Conservation (phyloP, 805 yeast species). For the Candida coquimbonensis region DNA sequence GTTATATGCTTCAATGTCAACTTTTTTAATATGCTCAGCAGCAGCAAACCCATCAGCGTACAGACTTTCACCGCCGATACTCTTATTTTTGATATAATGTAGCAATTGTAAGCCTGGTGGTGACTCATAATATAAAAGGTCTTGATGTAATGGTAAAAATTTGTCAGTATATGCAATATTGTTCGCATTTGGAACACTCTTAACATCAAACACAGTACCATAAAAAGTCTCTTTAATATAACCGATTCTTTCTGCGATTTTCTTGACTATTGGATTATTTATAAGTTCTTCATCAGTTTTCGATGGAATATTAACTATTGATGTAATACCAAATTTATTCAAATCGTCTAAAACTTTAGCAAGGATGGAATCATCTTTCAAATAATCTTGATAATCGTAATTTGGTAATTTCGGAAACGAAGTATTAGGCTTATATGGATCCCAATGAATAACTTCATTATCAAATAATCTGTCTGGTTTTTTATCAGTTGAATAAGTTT, state of each 20-base stretch:
- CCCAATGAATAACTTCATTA: conserved; percentile 41
- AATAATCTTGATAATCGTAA: conserved; percentile 10
- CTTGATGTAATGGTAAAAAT: conserved; percentile 71
- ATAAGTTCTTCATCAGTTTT: conserved; percentile 22
- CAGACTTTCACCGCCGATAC: conserved; percentile 59
- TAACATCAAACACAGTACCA: conserved; percentile 66
- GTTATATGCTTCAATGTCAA: conserved; percentile 55
- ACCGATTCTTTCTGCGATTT: conserved; percentile 50
- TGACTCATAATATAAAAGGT: conserved; percentile 66
- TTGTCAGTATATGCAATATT: conserved; percentile 65
- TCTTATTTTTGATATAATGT: conserved; percentile 47
- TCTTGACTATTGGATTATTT: conserved; percentile 29
- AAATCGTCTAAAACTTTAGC: conserved; percentile 35
- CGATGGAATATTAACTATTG: conserved; percentile 49
- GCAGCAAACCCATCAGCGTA: conserved; percentile 69
- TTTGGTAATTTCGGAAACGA: conserved; percentile 11
- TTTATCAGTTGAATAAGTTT: conserved; percentile 31
- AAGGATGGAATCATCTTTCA: conserved; percentile 19
- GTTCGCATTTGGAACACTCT: conserved; percentile 42
- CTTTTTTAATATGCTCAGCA: conserved; percentile 44
- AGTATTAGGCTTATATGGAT: conserved; percentile 14
- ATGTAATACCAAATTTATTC: conserved; percentile 49
- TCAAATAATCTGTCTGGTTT: conserved; percentile 30
- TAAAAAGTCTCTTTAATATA: conserved; percentile 66
- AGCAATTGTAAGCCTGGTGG: conserved; percentile 75